Conservation (phyloP, 257 asterid species). For the Paraleonurus japonicus region DNA sequence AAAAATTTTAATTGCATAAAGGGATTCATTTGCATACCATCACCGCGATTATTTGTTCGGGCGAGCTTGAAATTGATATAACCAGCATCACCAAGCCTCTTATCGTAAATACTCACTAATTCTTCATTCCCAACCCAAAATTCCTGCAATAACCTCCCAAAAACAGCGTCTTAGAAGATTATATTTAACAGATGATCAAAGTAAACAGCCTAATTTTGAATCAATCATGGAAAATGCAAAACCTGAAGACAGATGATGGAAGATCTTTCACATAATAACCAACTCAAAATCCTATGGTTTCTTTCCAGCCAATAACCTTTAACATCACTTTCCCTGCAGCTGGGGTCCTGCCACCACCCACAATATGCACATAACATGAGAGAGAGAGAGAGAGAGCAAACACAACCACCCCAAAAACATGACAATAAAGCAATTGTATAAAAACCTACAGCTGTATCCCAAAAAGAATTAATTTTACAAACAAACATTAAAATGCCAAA, state of each 20-base stretch:
- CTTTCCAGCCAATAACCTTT: conserved; percentile 82
- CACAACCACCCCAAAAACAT: conserved; percentile 8
- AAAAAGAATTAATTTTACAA: not conserved
- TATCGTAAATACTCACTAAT: conserved; percentile 75
- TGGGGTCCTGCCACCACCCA: conserved; percentile 70
- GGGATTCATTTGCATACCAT: conserved; percentile 48
- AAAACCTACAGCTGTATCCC: not conserved
- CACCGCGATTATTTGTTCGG: conserved; percentile 95
- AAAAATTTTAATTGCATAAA: not conserved
- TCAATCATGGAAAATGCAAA: not conserved
- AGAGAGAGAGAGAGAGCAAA: not conserved
- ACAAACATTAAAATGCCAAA: not conserved
- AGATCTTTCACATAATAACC: conserved; percentile 90
- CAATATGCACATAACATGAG: conserved; percentile 25
- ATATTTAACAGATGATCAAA: not conserved
- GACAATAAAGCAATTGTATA: not conserved
- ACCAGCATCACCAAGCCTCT: conserved; percentile 97
- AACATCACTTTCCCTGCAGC: conserved; percentile 84
- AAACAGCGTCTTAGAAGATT: conserved; percentile 7
- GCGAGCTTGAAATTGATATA: conserved; percentile 82
- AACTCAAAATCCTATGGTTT: conserved; percentile 80
- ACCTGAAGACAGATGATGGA: conserved; percentile 99
- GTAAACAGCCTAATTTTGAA: not conserved
- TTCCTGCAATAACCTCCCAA: conserved; percentile 52
- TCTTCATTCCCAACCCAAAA: conserved; percentile 99